Evolutionary conservation across 352 stramenopile species (phyloP), one percentile per base, ranked within the genome.

Genomic region (Phytophthora niederhauseri): DNA sequence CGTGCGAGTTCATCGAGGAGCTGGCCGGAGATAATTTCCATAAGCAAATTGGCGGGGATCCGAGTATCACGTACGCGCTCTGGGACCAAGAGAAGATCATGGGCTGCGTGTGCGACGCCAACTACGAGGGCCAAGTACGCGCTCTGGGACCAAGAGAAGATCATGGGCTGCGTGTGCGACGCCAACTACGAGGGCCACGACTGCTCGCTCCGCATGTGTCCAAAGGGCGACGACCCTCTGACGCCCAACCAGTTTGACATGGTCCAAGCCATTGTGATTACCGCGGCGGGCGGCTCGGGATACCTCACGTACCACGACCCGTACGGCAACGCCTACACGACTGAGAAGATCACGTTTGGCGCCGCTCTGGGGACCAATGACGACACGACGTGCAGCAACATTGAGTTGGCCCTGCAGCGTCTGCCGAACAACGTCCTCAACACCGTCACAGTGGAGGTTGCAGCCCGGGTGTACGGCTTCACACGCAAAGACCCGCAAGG

Each of bases 81-180:
- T 97, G 90, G 87, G 89, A 97, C 61, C 78, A 77, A 11, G 85
- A 95, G 49, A 94, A 90, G 74, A 81, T 97, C 38, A 84, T 87
- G 46, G 90, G 90, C 28, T 98, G 92, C 55, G 62, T 75, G 7
- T 97, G 91, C 53, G 87, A 97, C 53, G 64, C 66, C 14, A 80
- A 76, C 0, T 97, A 77, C 2, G 62, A 75, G 0, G 4, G 74
- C 1, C 14, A 48, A 77, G 34, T 76, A 92, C 46, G 68, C 78
- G 36, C 74, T 90, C 28, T 97, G 90, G 87, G 89, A 97, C 64
- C 78, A 77, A 14, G 85, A 95, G 49, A 94, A 90, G 74, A 80
- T 97, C 38, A 84, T 87, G 46, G 90, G 90, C 31, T 98, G 92
- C 53, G 62, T 75, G 7, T 97, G 91, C 53, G 87, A 97, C 52